These are phyloP conservation scores for Trichoderma aggressivum DNA, from an alignment of 2,329 filamentous ascomycete genomes.

Conservation along the genomic window DNA sequence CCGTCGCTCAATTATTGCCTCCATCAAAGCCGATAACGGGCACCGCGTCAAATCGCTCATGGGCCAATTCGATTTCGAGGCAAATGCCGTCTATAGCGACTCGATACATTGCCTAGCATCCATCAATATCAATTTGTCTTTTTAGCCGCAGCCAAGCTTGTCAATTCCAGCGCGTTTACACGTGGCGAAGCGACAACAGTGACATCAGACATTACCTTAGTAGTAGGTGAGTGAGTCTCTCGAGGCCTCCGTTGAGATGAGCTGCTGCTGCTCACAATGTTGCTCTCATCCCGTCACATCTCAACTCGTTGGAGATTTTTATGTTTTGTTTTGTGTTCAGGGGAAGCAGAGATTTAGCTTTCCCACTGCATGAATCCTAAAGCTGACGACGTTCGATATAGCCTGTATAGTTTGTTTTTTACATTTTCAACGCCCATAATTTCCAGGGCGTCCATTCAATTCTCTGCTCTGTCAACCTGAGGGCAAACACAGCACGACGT, in stretches of 20 bases:
- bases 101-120: background rate
- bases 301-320: background rate
- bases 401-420: background rate
- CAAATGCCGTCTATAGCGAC: background rate
- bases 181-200: background rate
- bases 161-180: background rate
- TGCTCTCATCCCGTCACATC: background rate
- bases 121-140: background rate
- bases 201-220: background rate
- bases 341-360: background rate
- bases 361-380: background rate
- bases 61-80: background rate
- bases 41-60: slow-evolving; percentile 2
- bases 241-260: background rate
- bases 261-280: background rate
- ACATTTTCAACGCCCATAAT: background rate
- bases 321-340: background rate
- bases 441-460: background rate
- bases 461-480: background rate
- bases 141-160: background rate
- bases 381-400: background rate
- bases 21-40: background rate
- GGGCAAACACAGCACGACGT: background rate
- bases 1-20: background rate
- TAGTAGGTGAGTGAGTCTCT: background rate